Percentiles rank a stretch among this genome's conserved stretches.
These are phyloP conservation scores for Metschnikowia cubensis DNA, from an alignment of 805 yeast species.

Conservation along the genomic window DNA sequence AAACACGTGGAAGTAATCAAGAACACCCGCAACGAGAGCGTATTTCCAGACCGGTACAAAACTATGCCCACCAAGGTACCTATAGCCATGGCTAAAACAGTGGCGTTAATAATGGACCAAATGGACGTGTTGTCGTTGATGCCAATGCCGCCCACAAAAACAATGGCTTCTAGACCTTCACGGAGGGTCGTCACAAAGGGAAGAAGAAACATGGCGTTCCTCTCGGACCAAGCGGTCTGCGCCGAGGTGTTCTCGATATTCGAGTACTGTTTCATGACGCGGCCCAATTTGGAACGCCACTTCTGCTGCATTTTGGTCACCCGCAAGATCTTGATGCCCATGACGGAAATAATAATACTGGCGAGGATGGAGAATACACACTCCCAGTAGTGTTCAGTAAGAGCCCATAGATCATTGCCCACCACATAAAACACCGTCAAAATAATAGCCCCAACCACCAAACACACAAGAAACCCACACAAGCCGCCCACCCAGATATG, in stretches of 20 bases:
- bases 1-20: conserved; percentile 73
- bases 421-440: conserved; percentile 37
- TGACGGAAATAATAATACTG: conserved; percentile 41
- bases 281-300: conserved; percentile 39
- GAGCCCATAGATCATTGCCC: conserved; percentile 43
- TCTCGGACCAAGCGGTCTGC: conserved; percentile 34
- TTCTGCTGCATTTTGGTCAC: conserved; percentile 43
- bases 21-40: conserved; percentile 70
- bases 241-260: conserved; percentile 19
- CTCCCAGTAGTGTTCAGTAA: conserved; percentile 48
- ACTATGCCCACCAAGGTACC: conserved; percentile 64
- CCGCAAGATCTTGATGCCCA: conserved; percentile 44
- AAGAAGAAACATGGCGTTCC: conserved; percentile 67
- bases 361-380: conserved; percentile 43
- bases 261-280: conserved; percentile 23
- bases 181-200: conserved; percentile 85
- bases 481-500: conserved; percentile 46
- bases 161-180: conserved; percentile 90
- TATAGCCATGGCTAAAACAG: conserved; percentile 50
- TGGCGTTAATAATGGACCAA: conserved; percentile 58
- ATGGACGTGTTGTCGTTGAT: conserved; percentile 58
- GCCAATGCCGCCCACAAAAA: conserved; percentile 88
- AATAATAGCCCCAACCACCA: conserved; percentile 38
- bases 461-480: conserved; percentile 36
- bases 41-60: conserved; percentile 75